Percentiles rank a stretch among this genome's conserved stretches.
Conservation (phyloP, 306 rosid genomes). For the cucumber (Cucumis sativus) region Cucumber_9930_V3 NC_026660.2:19062001-19062500, state of each 20-base stretch:
- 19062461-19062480: neutral
- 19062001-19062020: too few relatives aligned
- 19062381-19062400: slow-evolving; percentile 90
- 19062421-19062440: neutral
- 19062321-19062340: slow-evolving; percentile 96
- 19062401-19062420: slow-evolving; percentile 58
- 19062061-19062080: too few relatives aligned
- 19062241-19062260: slow-evolving; percentile 71
- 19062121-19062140: too few relatives aligned
- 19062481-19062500: neutral
- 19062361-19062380: slow-evolving; percentile 96
- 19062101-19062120: too few relatives aligned
- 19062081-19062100: too few relatives aligned
- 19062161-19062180: neutral
- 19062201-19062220: slow-evolving; percentile 57
- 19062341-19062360: slow-evolving; percentile 89
- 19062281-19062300: slow-evolving; percentile 50
- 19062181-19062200: slow-evolving; percentile 40
- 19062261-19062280: slow-evolving; percentile 65
- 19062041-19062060: too few relatives aligned
- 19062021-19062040: too few relatives aligned
- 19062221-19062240: slow-evolving; percentile 51
- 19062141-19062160: too few relatives aligned
- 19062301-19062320: slow-evolving; percentile 54
- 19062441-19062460: neutral